A percentile compares a stretch with the other conserved stretches of the same genome.
phyloP scores from a whole-genome alignment of 2,329 filamentous ascomycete genomes.

The Ceratocystis lukuohia region DNA sequence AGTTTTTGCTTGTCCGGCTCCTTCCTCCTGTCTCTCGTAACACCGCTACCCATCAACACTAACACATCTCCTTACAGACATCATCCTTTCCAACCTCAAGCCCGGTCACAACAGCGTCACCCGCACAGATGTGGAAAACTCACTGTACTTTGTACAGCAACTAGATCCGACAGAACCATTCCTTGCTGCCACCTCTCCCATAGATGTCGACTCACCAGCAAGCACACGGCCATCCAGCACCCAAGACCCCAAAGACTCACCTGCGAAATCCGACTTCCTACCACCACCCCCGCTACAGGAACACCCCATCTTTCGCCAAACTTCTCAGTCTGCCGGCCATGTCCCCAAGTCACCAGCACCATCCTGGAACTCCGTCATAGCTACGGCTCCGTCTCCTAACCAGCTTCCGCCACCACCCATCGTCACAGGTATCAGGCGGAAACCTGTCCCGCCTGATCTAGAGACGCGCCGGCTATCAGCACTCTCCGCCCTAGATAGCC shows the following conservation, averaged over 20 bases:
- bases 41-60: not conserved
- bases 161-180: slow-evolving; percentile 33
- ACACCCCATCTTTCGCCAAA: slow-evolving; percentile 18
- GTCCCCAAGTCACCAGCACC: slow-evolving; percentile 12
- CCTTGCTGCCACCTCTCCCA: slow-evolving; percentile 39
- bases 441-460: slow-evolving; percentile 14
- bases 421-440: slow-evolving; percentile 9
- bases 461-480: slow-evolving; percentile 10
- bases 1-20: slow-evolving; percentile 21
- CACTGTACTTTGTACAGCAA: slow-evolving; percentile 77
- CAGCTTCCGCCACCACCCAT: not conserved
- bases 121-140: slow-evolving; percentile 70
- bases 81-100: slow-evolving; percentile 84
- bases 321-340: slow-evolving; percentile 21
- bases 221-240: not conserved
- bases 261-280: not conserved
- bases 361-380: not conserved
- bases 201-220: not conserved
- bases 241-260: not conserved
- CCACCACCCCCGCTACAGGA: slow-evolving; percentile 7
- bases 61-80: slow-evolving; percentile 41
- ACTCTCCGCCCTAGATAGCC: slow-evolving; percentile 7
- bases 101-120: slow-evolving; percentile 82
- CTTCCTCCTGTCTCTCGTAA: not conserved
- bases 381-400: slow-evolving; percentile 21